Conservation (phyloP, 331 rosid genomes). For the Quercus phellos region DNA sequence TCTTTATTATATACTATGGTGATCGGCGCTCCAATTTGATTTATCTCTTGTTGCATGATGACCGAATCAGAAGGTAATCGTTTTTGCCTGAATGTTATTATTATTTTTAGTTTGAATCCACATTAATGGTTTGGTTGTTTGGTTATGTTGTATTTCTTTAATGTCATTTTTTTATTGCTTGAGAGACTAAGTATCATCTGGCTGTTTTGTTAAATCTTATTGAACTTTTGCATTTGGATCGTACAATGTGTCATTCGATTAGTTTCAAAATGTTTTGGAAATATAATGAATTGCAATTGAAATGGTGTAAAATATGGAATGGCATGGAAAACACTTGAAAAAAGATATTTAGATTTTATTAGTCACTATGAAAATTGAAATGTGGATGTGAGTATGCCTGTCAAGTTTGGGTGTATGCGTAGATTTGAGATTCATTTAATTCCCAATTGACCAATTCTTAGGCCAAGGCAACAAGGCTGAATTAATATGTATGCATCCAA, state of each 20-base stretch:
- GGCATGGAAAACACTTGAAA: background rate
- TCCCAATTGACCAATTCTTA: background rate
- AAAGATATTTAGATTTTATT: background rate
- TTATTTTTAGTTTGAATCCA: background rate
- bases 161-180: background rate
- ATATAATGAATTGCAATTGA: background rate
- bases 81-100: background rate
- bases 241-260: background rate
- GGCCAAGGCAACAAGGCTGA: background rate
- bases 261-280: background rate
- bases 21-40: constrained; percentile 78
- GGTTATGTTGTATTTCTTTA: background rate
- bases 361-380: background rate
- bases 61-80: constrained; percentile 73
- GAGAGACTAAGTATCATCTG: background rate
- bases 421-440: background rate
- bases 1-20: constrained; percentile 70
- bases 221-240: background rate
- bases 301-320: background rate
- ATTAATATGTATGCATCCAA: background rate
- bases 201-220: background rate
- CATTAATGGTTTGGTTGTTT: constrained; percentile 1
- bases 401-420: background rate
- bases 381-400: background rate
- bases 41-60: constrained; percentile 71